A percentile compares a stretch with the other conserved stretches of the same genome.
Evolutionary conservation across 352 stramenopile species (phyloP).

Genomic region (Phytophthora megakarya): DNA sequence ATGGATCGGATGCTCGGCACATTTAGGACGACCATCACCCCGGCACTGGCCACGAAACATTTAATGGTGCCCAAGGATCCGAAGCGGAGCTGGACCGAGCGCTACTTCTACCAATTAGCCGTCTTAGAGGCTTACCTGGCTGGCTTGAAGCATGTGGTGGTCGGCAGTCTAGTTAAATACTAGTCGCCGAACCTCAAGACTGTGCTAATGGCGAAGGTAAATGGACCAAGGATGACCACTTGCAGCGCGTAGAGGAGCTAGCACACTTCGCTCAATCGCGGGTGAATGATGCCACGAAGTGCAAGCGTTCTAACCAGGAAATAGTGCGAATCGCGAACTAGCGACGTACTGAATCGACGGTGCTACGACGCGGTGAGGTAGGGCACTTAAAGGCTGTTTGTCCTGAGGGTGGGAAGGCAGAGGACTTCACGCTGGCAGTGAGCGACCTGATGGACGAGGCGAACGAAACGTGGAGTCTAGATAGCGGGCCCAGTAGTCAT

Average conservation of each 20-base stretch:
- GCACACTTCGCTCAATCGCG: conserved; percentile 3
- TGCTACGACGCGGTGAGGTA: not conserved
- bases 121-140: not conserved
- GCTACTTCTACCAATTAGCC: conserved; percentile 3
- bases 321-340: not conserved
- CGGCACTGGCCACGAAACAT: conserved; percentile 1
- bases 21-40: conserved; percentile 11
- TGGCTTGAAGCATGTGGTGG: too few relatives aligned
- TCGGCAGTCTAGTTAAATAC: conserved; percentile 19
- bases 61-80: too few relatives aligned
- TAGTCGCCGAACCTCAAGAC: conserved; percentile 2
- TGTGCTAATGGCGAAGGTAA: conserved; percentile 4
- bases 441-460: not conserved
- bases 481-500: not conserved
- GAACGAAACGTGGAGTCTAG: not conserved
- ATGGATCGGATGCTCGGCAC: conserved; percentile 7
- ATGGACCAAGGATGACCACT: conserved; percentile 1
- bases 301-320: not conserved
- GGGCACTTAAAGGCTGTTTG: not conserved
- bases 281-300: not conserved
- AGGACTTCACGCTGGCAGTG: not conserved
- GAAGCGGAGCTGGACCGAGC: conserved; percentile 3
- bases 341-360: too few relatives aligned
- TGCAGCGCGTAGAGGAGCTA: not conserved
- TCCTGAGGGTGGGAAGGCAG: not conserved